These are phyloP conservation scores for Mycena leptocephala DNA, from an alignment of 768 basidiomycete species.

Conservation along the genomic window DNA sequence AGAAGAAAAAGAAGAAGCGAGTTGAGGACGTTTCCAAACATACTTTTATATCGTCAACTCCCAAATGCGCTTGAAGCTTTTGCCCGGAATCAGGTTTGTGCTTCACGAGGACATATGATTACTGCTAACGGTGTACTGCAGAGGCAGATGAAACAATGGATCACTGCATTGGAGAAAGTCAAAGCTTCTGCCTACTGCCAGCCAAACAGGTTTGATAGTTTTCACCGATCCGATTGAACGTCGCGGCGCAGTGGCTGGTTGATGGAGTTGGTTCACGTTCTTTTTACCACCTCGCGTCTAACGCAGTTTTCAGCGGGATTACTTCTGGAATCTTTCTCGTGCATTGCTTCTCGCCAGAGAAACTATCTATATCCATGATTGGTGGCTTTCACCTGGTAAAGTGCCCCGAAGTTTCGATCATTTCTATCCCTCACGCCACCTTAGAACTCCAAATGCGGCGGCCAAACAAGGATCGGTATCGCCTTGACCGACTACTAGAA, in stretches of 20 bases:
- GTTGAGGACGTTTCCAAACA: constrained; percentile 87
- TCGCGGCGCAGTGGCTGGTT: constrained; percentile 97
- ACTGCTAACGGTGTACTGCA: constrained; percentile 44
- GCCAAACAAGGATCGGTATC: constrained; percentile 87
- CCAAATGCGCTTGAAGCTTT: constrained; percentile 90
- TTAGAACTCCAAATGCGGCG: constrained; percentile 90
- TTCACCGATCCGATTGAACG: constrained; percentile 93
- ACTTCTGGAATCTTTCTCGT: constrained; percentile 97
- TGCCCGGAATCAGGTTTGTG: constrained; percentile 86
- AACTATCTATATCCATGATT: constrained; percentile 95
- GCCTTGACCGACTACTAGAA: constrained; percentile 89
- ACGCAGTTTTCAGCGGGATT: constrained; percentile 80
- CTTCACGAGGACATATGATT: background rate
- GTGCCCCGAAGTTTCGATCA: background rate
- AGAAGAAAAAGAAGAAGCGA: constrained; percentile 64
- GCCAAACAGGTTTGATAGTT: constrained; percentile 95
- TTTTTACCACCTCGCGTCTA: constrained; percentile 2
- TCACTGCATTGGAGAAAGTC: constrained; percentile 90
- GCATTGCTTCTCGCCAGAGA: constrained; percentile 93
- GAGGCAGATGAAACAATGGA: constrained; percentile 98
- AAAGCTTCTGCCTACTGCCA: constrained; percentile 86
- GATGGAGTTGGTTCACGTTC: constrained; percentile 81
- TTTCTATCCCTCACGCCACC: background rate
- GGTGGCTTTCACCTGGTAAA: constrained; percentile 95
- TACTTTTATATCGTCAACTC: constrained; percentile 94